Evolutionary conservation across 148 eudicot genomes (phyloP), one percentile per base, ranked within the genome.

Genomic region (Dysphania ambrosioides): DNA sequence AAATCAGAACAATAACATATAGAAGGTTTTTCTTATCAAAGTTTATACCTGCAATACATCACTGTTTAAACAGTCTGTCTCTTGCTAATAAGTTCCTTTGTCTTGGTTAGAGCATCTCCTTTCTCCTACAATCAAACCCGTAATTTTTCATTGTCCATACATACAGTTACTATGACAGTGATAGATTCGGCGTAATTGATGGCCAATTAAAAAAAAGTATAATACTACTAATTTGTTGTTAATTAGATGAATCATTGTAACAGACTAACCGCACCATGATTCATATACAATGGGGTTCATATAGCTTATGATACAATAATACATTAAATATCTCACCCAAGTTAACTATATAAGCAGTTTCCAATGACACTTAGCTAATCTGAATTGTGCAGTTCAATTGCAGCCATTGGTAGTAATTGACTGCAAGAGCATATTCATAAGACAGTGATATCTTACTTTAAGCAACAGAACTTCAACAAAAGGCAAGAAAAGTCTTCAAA

Each of bases 41-140:
- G 4, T 44, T 27, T 32, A 44, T 58, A 73, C 68, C 66, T 27
- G 68, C 34, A 44, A 51, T 35, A 44, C 40, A 4, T n/a, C 21
- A 38, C 51, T 29, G 66, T 53, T 76, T 74, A 85, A 58, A 84
- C 80, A 34, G 81, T 71, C 65, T 81, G 85, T 62, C 80, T 77
- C 78, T 82, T 88, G 86, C 77, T 80, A 7, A 82, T 44, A 59
- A 75, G 70, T 71, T 87, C 89, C 72, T 84, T 82, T 47, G n/a
- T n/a, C n/a, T n/a, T n/a, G n/a, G 56, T 78, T 56, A 84, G 71
- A 75, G 71, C 83, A 79, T 82, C 87, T 65, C 85, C 83, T 49
- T 84, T 82, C 68, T 80, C 91, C 91, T 88, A 84, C 80, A 80
- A 77, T 23, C 56, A 70, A 26, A 57, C 59, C 9, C 31, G 69